Evolutionary conservation across 164 flowering plant genomes (phyloP).

Genomic region (Aristolochia fimbriata): DNA sequence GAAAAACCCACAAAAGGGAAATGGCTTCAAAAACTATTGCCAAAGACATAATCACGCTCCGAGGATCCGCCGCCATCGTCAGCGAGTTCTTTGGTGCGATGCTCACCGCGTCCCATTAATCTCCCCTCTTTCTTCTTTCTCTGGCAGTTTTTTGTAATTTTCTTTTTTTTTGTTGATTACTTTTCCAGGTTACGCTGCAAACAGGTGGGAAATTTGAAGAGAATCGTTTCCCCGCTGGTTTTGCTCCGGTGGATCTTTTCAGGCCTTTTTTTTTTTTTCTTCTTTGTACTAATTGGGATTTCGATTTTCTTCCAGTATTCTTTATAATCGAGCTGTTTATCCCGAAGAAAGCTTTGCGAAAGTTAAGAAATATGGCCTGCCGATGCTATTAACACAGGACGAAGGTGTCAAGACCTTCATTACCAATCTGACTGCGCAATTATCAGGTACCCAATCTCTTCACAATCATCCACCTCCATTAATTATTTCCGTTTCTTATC

Average conservation of each 20-base stretch:
- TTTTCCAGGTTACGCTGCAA: conserved; percentile 88
- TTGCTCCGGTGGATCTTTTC: background rate
- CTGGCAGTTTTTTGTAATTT: background rate
- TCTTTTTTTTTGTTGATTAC: background rate
- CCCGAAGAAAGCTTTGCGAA: conserved; percentile 84
- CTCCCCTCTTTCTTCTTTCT: background rate
- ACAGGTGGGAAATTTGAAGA: conserved; percentile 40
- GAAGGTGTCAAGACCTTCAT: conserved; percentile 84
- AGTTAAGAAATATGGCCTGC: conserved; percentile 96
- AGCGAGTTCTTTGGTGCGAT: conserved; percentile 86
- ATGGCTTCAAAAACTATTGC: conserved; percentile 80
- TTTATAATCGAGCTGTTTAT: conserved; percentile 86
- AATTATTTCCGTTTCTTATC: too few relatives aligned
- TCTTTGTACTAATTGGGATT: background rate
- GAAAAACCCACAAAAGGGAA: background rate
- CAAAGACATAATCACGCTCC: conserved; percentile 84
- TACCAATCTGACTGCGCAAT: conserved; percentile 63
- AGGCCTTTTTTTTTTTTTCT: background rate
- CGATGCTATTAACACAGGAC: conserved; percentile 88
- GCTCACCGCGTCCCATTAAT: background rate
- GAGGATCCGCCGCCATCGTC: conserved; percentile 94
- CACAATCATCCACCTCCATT: too few relatives aligned
- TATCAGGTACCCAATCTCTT: conserved; percentile 41
- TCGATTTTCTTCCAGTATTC: conserved; percentile 35
- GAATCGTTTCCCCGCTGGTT: background rate